Base-by-base conservation (phyloP, 306 rosid species). In the Acmispon strigosus region DNA sequence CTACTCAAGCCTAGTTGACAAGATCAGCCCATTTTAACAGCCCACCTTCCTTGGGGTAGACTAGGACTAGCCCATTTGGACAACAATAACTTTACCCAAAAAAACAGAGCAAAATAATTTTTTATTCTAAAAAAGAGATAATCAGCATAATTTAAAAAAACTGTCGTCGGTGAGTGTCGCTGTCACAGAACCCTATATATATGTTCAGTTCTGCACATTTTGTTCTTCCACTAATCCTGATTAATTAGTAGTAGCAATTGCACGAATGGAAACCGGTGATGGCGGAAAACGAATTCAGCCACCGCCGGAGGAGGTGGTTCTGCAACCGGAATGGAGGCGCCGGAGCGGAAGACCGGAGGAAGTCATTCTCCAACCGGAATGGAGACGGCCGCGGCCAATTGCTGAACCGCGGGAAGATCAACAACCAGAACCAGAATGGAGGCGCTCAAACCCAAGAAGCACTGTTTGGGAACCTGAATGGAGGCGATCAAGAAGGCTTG, bases 291-390 rank as follows among this genome's bases (percentile, higher is more conserved):
- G 56, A 48, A 49, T n/a, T 50, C 50, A 43, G 6, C 64, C 41
- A 72, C 56, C 74, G 10, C 4, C 56, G 0, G 34, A 60, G 51
- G 70, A 65, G 20, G 70, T n/a, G 9, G 66, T 4, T 48, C 69
- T 78, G 3, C 69, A 51, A 57, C 78, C 78, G 16, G 55, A 78
- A 63, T 78, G 82, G 73, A 22, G 62, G 10, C 77, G 80, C 4
- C 37, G 69, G 8, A 57, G 53, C 22, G 60, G 39, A 44, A 45
- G 20, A 15, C 6, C 13, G 1, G 11, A 29, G 1, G 52, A 60
- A n/a, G 12, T 78, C 12, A n/a, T 17, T 57, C 75, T 78, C 51
- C 82, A 78, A 50, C 82, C 82, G 0, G 65, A 78, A 66, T 78
- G 83, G 83, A 24, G 75, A 4, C 74, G 82, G 27, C 39, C 11